A percentile compares a stretch with the other conserved stretches of the same genome.
phyloP scores from a whole-genome alignment of 176 grass and related monocot genomes.

The Saccharum officinarum region DNA sequence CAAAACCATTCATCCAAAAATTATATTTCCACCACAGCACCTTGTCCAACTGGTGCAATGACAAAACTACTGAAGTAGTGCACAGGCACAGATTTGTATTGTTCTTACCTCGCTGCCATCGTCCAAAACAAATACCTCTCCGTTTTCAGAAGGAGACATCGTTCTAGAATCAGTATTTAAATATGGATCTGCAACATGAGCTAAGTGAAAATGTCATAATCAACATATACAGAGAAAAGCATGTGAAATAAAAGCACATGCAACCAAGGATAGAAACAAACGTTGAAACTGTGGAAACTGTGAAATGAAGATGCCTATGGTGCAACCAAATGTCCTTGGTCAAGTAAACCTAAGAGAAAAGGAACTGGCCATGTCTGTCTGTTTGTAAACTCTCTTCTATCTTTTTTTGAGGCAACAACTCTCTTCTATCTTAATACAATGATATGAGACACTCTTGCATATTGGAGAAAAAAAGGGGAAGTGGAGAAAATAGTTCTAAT shows the following conservation, averaged over 20 bases:
- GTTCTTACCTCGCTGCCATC: constrained; percentile 44
- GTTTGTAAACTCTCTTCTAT: too few relatives aligned
- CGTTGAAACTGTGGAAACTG: not conserved
- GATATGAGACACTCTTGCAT: too few relatives aligned
- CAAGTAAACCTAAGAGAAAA: not conserved
- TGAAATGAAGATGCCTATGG: not conserved
- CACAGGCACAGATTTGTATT: not conserved
- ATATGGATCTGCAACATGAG: constrained; percentile 36
- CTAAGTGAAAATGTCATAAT: not conserved
- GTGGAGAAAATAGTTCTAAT: not conserved
- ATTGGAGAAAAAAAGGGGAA: too few relatives aligned
- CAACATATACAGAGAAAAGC: not conserved
- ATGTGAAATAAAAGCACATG: not conserved
- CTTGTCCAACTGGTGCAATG: not conserved
- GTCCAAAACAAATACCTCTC: constrained; percentile 48
- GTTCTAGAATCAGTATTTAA: constrained; percentile 50
- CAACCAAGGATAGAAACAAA: too few relatives aligned
- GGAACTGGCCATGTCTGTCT: too few relatives aligned
- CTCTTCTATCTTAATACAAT: too few relatives aligned
- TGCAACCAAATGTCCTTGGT: not conserved
- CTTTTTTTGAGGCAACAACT: too few relatives aligned
- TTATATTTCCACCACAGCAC: not conserved
- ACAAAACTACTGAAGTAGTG: not conserved
- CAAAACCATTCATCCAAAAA: not conserved
- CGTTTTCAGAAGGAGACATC: constrained; percentile 42